Evolutionary conservation across 2,329 filamentous ascomycete species (phyloP).

Genomic region (Sclerotinia nivalis): DNA sequence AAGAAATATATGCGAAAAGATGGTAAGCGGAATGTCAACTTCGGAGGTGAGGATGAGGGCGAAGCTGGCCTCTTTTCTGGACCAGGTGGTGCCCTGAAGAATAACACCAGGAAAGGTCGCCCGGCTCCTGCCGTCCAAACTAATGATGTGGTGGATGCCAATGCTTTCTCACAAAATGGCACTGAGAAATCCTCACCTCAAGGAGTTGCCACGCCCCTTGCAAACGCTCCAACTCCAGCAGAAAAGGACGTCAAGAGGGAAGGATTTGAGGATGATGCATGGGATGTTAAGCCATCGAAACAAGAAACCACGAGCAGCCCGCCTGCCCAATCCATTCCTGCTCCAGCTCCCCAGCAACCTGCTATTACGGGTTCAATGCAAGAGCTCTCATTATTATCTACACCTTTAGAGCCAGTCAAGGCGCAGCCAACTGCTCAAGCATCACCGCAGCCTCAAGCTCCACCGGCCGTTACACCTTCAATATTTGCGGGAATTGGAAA

Average conservation of each 20-base stretch:
- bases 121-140: conserved; percentile 85
- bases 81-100: conserved; percentile 83
- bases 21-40: conserved; percentile 55
- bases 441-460: conserved; percentile 34
- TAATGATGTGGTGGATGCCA: conserved; percentile 83
- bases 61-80: conserved; percentile 84
- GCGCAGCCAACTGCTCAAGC: conserved; percentile 40
- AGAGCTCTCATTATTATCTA: conserved; percentile 64
- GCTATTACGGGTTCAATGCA: conserved; percentile 69
- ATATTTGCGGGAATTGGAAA: conserved; percentile 55
- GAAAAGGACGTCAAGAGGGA: conserved; percentile 51
- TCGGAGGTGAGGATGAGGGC: conserved; percentile 53
- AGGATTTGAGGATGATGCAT: conserved; percentile 95
- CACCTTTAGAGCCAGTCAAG: conserved; percentile 57
- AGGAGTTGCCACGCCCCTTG: conserved; percentile 50
- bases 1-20: conserved; percentile 71
- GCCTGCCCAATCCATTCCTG: conserved; percentile 41
- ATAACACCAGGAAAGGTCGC: conserved; percentile 91
- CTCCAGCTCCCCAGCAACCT: conserved; percentile 47
- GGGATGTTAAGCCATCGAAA: conserved; percentile 87
- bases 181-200: conserved; percentile 45
- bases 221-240: conserved; percentile 45
- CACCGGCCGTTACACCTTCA: conserved; percentile 55
- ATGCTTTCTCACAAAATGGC: conserved; percentile 67
- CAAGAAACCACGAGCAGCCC: conserved; percentile 44